Evolutionary conservation across 2,329 filamentous ascomycete species (phyloP), one percentile per base, ranked within the genome.

Genomic region (Myotisia sp.): DNA sequence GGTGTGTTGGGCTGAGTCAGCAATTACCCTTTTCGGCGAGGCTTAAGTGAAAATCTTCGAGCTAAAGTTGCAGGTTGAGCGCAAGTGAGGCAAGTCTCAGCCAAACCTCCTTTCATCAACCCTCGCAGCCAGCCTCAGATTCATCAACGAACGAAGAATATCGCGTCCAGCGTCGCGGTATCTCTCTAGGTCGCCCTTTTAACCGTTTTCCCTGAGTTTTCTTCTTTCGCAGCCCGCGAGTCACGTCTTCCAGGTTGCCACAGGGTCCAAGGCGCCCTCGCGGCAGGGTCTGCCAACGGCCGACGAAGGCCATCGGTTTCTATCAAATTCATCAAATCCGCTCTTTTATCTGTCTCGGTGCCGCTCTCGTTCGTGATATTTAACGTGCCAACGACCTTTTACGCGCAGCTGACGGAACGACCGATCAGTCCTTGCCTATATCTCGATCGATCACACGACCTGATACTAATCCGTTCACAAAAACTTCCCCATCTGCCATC

Each of bases 221-320:
- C 33, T 37, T 40, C 42, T 46, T 48, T 52, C 42, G 31, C 43
- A 45, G 45, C 49, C 41, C 44, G 47, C 44, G 33, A 31, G 28
- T 38, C 35, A 41, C 43, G 41, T 37, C 48, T 49, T 51, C 47
- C 52, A 48, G 46, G 53, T 52, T 48, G 46, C 52, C 13, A 29
- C 34, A 43, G 45, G 47, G 54, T 54, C 55, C 53, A 49, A 52
- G 50, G 58, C 58, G 58, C 57, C 58, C 58, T 60, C 52, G 57
- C 59, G 57, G 58, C 58, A 62, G 60, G 58, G 57, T 57, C 57
- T 59, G 58, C 57, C 58, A 56, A 52, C 53, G 55, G 56, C 56
- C 59, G 52, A 54, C 38, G 37, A 30, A 52, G 56, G 56, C 57
- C 54, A 53, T 52, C 51, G 50, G 49, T 47, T 44, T 42, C 36